Evolutionary conservation across 1,284 basidiomycete species (phyloP).

Genomic region (Chondrostereum purpureum): DNA sequence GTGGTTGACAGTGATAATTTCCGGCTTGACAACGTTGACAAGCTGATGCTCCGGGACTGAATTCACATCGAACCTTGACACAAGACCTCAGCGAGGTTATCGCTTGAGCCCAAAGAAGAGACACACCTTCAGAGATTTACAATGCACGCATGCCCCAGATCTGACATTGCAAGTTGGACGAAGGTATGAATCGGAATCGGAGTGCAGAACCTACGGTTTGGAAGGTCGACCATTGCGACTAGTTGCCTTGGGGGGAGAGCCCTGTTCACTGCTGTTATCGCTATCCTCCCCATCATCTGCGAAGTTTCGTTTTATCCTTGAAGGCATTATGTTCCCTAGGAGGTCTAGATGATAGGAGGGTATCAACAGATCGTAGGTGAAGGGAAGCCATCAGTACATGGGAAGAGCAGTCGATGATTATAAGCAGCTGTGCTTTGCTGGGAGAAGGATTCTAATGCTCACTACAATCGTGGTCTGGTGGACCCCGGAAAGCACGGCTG

Average conservation of each 20-base stretch:
- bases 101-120: neutral
- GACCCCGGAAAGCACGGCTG: neutral
- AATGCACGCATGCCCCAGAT: conserved; percentile 47
- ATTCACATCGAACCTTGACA: conserved; percentile 47
- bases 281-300: neutral
- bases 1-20: conserved; percentile 42
- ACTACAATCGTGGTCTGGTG: neutral
- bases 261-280: neutral
- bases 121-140: conserved; percentile 51
- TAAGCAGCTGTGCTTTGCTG: neutral
- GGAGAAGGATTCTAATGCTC: neutral
- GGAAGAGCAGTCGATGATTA: neutral
- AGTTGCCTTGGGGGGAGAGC: neutral
- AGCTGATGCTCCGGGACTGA: conserved; percentile 32
- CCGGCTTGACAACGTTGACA: conserved; percentile 42
- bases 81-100: neutral
- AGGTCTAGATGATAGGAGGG: neutral
- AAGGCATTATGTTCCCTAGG: neutral
- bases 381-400: neutral
- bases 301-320: neutral
- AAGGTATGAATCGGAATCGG: neutral
- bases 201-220: neutral
- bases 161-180: conserved; percentile 17
- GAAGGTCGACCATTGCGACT: neutral
- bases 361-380: neutral